Conservation (phyloP, 179 eudicot species). For the Silene vulgaris region DNA sequence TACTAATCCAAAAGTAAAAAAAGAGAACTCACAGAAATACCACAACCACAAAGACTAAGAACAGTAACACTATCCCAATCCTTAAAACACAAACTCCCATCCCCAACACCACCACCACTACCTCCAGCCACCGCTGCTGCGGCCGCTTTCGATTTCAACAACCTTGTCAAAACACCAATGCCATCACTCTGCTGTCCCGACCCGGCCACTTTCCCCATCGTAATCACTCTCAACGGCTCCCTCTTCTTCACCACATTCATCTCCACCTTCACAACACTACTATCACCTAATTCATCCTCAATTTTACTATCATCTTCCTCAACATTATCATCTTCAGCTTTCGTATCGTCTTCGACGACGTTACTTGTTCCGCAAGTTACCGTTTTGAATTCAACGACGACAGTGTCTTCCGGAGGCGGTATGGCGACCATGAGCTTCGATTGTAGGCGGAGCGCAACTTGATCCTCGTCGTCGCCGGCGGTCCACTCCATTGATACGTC, state of each 20-base stretch:
- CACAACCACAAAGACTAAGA: constrained; percentile 67
- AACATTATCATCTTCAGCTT: background rate
- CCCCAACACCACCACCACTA: constrained; percentile 14
- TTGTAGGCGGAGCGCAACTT: constrained; percentile 66
- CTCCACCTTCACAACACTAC: constrained; percentile 37
- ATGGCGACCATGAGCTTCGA: constrained; percentile 84
- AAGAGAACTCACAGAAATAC: constrained; percentile 58
- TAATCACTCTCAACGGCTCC: constrained; percentile 63
- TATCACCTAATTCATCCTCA: background rate
- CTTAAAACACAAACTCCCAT: constrained; percentile 34
- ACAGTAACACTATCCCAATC: constrained; percentile 77
- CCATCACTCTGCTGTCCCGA: constrained; percentile 87
- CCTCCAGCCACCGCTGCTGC: background rate
- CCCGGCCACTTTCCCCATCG: constrained; percentile 54
- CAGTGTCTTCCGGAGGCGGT: constrained; percentile 78
- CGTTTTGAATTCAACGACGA: constrained; percentile 42
- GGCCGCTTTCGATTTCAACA: constrained; percentile 47
- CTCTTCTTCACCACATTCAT: constrained; percentile 81
- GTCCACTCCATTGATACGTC: constrained; percentile 57
- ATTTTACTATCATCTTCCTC: constrained; percentile 17
- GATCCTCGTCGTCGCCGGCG: constrained; percentile 95
- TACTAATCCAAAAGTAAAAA: background rate
- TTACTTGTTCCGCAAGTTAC: background rate
- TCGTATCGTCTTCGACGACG: too few species aligned
- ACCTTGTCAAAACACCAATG: constrained; percentile 69